Evolutionary conservation across 1,284 basidiomycete genomes (phyloP).

Genomic region (Coniophora puteana): DNA sequence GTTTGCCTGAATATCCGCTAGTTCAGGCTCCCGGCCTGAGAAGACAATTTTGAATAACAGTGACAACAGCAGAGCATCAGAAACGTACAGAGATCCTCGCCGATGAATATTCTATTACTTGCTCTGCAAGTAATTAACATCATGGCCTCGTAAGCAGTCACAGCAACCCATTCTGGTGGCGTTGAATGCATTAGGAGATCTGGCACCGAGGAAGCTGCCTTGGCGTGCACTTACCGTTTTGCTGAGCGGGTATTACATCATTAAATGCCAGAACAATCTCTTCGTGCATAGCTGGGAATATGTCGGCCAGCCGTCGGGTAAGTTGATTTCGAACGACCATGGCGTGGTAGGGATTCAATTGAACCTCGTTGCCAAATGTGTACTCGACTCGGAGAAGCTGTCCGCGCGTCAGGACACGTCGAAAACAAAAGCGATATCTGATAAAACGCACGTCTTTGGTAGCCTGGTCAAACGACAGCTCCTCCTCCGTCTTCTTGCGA

Average conservation of each 20-base stretch:
- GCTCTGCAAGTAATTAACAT: conserved; percentile 33
- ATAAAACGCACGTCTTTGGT: conserved; percentile 27
- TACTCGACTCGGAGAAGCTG: conserved; percentile 34
- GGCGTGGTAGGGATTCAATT: conserved; percentile 34
- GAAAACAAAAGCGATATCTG: conserved; percentile 5
- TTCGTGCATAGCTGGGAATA: conserved; percentile 34
- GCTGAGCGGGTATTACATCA: conserved; percentile 24
- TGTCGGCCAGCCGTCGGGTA: conserved; percentile 30
- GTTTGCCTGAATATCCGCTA: conserved; percentile 28
- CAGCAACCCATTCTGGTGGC: conserved; percentile 25
- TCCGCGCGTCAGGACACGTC: conserved; percentile 12
- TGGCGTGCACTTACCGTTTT: conserved; percentile 22
- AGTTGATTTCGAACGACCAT: conserved; percentile 31
- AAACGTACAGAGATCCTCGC: conserved; percentile 35
- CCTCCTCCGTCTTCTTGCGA: conserved; percentile 32
- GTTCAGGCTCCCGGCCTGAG: conserved; percentile 24
- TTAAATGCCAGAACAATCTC: conserved; percentile 33
- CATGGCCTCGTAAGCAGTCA: conserved; percentile 24
- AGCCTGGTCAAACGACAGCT: conserved; percentile 31
- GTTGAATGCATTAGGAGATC: conserved; percentile 5
- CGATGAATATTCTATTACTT: conserved; percentile 43
- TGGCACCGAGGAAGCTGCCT: not conserved
- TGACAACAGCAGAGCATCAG: too few species aligned
- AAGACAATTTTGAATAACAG: conserved; percentile 12
- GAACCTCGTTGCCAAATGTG: conserved; percentile 32